Percentiles rank a stretch among this genome's conserved stretches.
phyloP scores from a whole-genome alignment of 768 basidiomycete species.

The Boletellus ananas region DNA sequence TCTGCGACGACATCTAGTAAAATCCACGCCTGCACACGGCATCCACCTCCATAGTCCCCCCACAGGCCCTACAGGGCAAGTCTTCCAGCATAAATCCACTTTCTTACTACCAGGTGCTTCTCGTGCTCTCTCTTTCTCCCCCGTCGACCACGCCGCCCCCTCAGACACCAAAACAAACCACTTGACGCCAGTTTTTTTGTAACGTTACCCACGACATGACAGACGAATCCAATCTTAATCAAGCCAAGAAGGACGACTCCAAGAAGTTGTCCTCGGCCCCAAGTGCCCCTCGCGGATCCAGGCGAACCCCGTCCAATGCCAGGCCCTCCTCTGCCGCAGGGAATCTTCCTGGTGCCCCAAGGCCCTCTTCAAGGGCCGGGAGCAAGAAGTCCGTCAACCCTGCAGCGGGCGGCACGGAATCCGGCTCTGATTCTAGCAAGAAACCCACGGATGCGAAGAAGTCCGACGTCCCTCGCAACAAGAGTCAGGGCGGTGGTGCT shows the following conservation, averaged over 20 bases:
- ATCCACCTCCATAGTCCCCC: slow-evolving; percentile 54
- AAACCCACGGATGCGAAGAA: slow-evolving; percentile 55
- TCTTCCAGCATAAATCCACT: slow-evolving; percentile 45
- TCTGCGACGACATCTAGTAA: slow-evolving; percentile 42
- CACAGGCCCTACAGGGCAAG: slow-evolving; percentile 93
- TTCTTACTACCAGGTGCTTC: slow-evolving; percentile 47
- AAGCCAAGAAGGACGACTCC: slow-evolving; percentile 63
- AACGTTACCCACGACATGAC: slow-evolving; percentile 84
- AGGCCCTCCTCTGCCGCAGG: slow-evolving; percentile 42
- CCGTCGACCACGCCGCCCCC: slow-evolving; percentile 18
- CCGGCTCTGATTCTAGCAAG: slow-evolving; percentile 69
- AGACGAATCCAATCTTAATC: slow-evolving; percentile 58
- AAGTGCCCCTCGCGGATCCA: slow-evolving; percentile 52
- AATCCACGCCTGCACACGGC: slow-evolving; percentile 51
- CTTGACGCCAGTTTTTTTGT: slow-evolving; percentile 34
- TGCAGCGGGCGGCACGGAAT: slow-evolving; percentile 47
- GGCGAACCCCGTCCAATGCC: slow-evolving; percentile 48
- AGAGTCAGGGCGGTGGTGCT: slow-evolving; percentile 45
- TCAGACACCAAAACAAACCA: slow-evolving; percentile 46
- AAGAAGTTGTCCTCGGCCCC: slow-evolving; percentile 52
- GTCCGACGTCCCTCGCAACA: slow-evolving; percentile 49
- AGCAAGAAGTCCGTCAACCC: slow-evolving; percentile 52
- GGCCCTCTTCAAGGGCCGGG: slow-evolving; percentile 63
- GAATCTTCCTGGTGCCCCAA: slow-evolving; percentile 42
- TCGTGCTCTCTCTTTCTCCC: slow-evolving; percentile 3